phyloP scores from a whole-genome alignment of 768 basidiomycete genomes.

The Boletus pseudo-olivaceus region DNA sequence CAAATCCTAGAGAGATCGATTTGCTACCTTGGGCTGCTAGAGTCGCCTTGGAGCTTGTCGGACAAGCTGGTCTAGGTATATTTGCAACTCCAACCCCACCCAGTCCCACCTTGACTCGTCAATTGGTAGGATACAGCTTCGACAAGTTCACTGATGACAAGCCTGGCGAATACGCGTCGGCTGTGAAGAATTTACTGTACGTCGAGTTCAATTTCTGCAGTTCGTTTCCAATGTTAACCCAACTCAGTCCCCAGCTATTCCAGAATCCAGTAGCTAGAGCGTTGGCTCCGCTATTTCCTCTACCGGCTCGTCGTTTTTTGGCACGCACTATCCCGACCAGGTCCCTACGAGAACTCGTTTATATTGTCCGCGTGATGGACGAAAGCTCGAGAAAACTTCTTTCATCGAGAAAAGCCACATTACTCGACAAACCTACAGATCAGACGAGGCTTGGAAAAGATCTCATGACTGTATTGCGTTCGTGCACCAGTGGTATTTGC shows the following conservation, averaged over 20 bases:
- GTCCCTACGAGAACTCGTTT: neutral
- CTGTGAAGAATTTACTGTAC: constrained; percentile 1
- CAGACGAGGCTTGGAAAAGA: neutral
- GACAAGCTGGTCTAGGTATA: constrained; percentile 2
- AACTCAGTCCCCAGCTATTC: neutral
- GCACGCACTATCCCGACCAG: neutral
- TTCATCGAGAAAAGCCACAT: neutral
- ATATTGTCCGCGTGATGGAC: neutral
- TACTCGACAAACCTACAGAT: neutral
- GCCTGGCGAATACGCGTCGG: constrained; percentile 1
- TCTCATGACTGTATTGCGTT: constrained; percentile 1
- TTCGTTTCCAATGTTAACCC: neutral
- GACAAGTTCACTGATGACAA: constrained; percentile 1
- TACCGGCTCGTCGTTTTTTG: neutral
- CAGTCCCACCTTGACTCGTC: neutral
- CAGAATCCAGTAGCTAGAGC: neutral
- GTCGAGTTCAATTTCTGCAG: neutral
- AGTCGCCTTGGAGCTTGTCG: neutral
- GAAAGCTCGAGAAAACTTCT: constrained; percentile 1
- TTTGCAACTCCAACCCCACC: neutral
- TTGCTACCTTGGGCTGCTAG: constrained; percentile 4
- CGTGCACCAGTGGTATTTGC: neutral
- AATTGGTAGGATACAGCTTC: neutral
- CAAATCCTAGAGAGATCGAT: neutral
- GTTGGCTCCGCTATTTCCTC: neutral